Conservation (phyloP, 176 grass and related monocot genomes). For the Eleusine coracana region DNA sequence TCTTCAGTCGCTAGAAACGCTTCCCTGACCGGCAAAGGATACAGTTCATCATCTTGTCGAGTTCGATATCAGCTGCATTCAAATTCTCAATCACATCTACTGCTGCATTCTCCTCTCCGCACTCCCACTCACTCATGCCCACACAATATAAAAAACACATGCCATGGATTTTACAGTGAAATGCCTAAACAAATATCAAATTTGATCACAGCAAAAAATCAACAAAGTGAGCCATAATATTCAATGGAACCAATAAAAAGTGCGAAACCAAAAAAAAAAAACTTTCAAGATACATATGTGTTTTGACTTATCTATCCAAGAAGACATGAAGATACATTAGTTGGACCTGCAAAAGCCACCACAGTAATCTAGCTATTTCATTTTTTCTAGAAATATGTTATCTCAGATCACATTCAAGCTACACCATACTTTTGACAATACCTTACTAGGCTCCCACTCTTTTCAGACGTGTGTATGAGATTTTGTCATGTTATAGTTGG, state of each 20-base stretch:
- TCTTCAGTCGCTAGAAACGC: too few species aligned
- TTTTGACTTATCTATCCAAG: neutral
- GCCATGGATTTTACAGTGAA: neutral
- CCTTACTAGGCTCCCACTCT: neutral
- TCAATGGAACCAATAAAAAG: conserved; percentile 8
- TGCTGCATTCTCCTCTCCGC: too few species aligned
- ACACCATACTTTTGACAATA: neutral
- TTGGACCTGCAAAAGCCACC: neutral
- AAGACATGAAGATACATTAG: neutral
- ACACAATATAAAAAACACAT: neutral
- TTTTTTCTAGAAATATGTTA: neutral
- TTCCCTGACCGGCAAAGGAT: too few species aligned
- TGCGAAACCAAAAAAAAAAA: neutral
- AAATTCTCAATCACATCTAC: too few species aligned
- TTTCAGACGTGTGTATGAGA: neutral
- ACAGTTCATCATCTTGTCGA: too few species aligned
- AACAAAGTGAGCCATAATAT: neutral
- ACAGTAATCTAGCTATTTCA: neutral
- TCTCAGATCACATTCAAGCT: neutral
- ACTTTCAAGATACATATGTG: neutral
- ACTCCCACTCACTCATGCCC: too few species aligned
- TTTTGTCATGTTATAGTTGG: neutral
- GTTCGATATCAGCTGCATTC: too few species aligned
- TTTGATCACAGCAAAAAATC: neutral
- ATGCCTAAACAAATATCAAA: neutral